Evolutionary conservation across 1,284 basidiomycete species (phyloP).

Genomic region (Papiliotrema fonsecae): DNA sequence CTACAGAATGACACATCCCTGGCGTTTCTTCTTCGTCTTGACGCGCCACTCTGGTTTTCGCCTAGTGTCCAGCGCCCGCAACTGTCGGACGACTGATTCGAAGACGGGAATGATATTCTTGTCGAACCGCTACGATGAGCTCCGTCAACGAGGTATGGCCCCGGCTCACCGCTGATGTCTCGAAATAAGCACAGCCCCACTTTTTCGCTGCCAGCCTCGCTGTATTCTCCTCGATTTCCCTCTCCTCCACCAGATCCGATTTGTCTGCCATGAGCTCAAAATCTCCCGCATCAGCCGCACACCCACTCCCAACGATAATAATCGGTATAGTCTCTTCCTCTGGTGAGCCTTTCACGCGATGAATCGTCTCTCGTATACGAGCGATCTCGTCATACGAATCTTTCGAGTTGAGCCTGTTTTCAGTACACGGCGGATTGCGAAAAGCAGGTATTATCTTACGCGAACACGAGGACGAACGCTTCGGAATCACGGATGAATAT

Average conservation of each 20-base stretch:
- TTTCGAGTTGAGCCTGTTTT: constrained; percentile 20
- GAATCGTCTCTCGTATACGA: constrained; percentile 23
- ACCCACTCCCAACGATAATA: constrained; percentile 41
- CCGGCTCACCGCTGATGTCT: constrained; percentile 35
- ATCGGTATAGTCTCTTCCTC: constrained; percentile 17
- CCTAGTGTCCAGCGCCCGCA: not conserved
- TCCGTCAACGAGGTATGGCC: not conserved
- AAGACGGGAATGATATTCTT: not conserved
- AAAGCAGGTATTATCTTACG: no score
- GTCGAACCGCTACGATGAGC: not conserved
- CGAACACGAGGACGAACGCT: constrained; percentile 39
- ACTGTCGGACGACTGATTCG: constrained; percentile 1
- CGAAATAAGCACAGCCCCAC: constrained; percentile 27
- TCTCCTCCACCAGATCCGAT: constrained; percentile 28
- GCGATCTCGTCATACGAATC: constrained; percentile 32
- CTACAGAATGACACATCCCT: constrained; percentile 1
- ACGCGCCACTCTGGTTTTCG: not conserved
- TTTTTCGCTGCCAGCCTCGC: constrained; percentile 17
- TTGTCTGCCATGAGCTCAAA: constrained; percentile 23
- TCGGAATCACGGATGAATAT: constrained; percentile 34
- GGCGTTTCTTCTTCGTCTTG: not conserved
- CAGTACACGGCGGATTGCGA: not conserved
- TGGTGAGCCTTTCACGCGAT: constrained; percentile 20
- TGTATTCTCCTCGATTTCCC: constrained; percentile 21
- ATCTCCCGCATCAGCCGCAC: not conserved